Conservation (phyloP, 208 protist genomes). For the Trypanosoma scelopori region DNA sequence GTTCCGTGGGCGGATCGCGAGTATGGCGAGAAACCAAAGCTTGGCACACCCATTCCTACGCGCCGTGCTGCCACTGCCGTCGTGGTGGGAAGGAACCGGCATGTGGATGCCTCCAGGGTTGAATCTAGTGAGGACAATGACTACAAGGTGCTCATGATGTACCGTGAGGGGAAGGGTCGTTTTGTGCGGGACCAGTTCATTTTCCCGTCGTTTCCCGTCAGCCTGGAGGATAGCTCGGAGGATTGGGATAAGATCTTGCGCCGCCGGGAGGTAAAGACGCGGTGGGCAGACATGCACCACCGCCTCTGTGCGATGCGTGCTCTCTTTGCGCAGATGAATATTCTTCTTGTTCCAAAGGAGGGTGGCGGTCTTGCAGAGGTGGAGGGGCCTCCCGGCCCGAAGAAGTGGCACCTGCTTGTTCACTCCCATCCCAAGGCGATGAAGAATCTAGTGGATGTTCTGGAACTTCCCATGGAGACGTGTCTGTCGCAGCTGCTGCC, state of each 20-base stretch:
- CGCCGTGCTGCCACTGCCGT: constrained; percentile 74
- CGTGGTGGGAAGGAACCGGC: constrained; percentile 65
- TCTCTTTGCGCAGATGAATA: constrained; percentile 69
- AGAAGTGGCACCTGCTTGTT: constrained; percentile 76
- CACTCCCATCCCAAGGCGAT: constrained; percentile 64
- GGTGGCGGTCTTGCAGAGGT: constrained; percentile 83
- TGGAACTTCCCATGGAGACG: constrained; percentile 87
- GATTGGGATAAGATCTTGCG: constrained; percentile 76
- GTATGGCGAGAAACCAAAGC: constrained; percentile 82
- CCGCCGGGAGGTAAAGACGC: constrained; percentile 68
- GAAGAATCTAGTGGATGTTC: constrained; percentile 72
- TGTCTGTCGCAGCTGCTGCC: constrained; percentile 62
- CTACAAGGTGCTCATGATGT: constrained; percentile 91
- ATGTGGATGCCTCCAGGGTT: constrained; percentile 55
- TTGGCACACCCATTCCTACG: constrained; percentile 77
- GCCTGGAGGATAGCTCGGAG: constrained; percentile 65
- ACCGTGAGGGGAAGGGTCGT: constrained; percentile 66
- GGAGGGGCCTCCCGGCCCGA: constrained; percentile 80
- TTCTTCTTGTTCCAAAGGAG: constrained; percentile 81
- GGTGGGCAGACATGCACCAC: constrained; percentile 65
- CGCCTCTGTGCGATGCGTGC: constrained; percentile 76
- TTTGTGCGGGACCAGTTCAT: constrained; percentile 85
- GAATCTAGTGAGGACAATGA: constrained; percentile 82
- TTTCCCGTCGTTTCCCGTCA: constrained; percentile 64
- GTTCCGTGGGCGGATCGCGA: constrained; percentile 82